These are phyloP conservation scores for Hevea brasiliensis DNA, from an alignment of 345 rosid species.

Conservation along the genomic window DNA sequence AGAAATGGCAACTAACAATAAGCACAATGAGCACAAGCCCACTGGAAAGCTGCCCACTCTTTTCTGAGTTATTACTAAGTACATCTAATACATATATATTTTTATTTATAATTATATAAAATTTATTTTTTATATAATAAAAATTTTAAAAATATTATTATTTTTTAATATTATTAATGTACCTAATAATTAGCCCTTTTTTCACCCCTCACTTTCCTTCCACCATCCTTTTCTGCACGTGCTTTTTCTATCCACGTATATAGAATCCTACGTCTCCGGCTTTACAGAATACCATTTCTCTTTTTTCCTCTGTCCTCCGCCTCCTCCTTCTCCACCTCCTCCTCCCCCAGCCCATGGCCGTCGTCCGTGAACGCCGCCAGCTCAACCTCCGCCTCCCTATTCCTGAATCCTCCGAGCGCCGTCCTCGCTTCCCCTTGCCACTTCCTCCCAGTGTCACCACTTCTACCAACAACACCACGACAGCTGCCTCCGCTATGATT, in stretches of 20 bases:
- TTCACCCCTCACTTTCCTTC: conserved; percentile 11
- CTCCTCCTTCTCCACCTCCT: neutral
- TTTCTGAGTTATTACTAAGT: too few relatives aligned
- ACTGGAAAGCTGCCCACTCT: too few relatives aligned
- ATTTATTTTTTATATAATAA: too few relatives aligned
- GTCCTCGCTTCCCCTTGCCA: conserved; percentile 52
- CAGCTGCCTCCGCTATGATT: conserved; percentile 9
- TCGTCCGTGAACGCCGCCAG: conserved; percentile 76
- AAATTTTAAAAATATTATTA: too few relatives aligned
- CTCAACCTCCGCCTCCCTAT: conserved; percentile 77
- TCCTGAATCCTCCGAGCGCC: conserved; percentile 48
- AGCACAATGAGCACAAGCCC: too few relatives aligned
- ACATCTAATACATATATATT: too few relatives aligned
- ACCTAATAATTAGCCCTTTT: neutral
- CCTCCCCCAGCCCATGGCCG: conserved; percentile 42
- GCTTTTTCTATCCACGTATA: conserved; percentile 18
- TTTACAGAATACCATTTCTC: neutral
- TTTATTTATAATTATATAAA: too few relatives aligned
- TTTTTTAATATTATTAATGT: too few relatives aligned
- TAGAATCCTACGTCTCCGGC: neutral
- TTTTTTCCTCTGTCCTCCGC: too few relatives aligned
- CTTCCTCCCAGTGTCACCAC: conserved; percentile 42
- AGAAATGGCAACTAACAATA: too few relatives aligned
- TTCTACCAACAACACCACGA: conserved; percentile 6
- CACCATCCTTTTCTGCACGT: conserved; percentile 13